These are phyloP conservation scores for Blastocystis sp. DNA, from an alignment of 352 stramenopile species.

Conservation along the genomic window DNA sequence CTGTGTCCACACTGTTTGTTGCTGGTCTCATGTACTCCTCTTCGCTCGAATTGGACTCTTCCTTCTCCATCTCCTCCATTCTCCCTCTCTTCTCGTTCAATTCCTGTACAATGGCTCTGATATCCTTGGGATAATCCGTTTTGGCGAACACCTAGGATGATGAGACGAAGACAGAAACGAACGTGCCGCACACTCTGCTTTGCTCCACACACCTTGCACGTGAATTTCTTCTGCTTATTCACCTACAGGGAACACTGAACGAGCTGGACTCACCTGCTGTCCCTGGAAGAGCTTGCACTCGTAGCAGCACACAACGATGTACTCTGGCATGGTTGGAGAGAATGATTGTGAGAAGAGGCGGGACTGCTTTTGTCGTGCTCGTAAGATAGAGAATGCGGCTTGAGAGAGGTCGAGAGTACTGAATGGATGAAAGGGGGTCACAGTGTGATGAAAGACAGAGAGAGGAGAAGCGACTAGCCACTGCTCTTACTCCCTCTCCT, in stretches of 20 bases:
- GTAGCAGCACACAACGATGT: conserved; percentile 71
- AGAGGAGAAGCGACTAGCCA: too few relatives aligned
- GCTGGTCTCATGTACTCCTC: neutral
- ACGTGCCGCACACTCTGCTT: conserved; percentile 71
- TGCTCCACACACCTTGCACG: conserved; percentile 69
- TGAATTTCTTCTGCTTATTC: conserved; percentile 73
- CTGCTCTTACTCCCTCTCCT: too few relatives aligned
- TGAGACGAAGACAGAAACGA: neutral
- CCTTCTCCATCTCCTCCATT: conserved; percentile 3
- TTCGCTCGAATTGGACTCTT: neutral
- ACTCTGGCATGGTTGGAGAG: conserved; percentile 14
- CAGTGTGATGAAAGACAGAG: too few relatives aligned
- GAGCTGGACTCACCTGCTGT: conserved; percentile 22
- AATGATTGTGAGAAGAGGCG: too few relatives aligned
- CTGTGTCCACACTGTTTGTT: neutral
- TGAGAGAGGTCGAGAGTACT: too few relatives aligned
- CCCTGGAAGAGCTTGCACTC: conserved; percentile 71
- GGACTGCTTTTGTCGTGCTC: too few relatives aligned
- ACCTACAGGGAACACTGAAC: neutral
- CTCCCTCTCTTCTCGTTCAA: conserved; percentile 49
- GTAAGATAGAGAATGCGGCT: too few relatives aligned
- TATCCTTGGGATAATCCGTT: conserved; percentile 73
- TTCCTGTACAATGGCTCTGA: conserved; percentile 61
- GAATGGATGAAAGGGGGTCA: too few relatives aligned
- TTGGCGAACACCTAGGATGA: conserved; percentile 54